Evolutionary conservation across 2,329 filamentous ascomycete genomes (phyloP).

Genomic region (Huntiella savannae): DNA sequence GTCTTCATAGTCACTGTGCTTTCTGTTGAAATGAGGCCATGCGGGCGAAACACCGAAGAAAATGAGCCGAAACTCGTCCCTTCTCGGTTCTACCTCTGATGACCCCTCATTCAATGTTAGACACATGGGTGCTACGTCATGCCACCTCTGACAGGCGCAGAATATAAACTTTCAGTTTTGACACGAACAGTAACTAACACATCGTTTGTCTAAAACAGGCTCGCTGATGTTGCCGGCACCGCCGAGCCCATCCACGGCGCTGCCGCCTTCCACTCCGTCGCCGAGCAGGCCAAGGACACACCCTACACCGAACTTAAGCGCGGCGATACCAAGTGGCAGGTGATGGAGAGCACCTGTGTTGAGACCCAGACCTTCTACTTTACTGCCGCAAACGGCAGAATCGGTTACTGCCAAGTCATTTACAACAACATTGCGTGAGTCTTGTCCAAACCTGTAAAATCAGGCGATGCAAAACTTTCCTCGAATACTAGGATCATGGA

Average conservation of each 20-base stretch:
- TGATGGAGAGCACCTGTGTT: conserved; percentile 67
- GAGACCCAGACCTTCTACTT: conserved; percentile 95
- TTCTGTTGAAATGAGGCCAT: too few species aligned
- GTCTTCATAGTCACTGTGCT: too few species aligned
- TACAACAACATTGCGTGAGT: conserved; percentile 91
- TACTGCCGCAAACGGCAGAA: conserved; percentile 54
- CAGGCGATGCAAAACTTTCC: too few species aligned
- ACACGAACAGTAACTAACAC: conserved; percentile 2
- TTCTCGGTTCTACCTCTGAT: neutral
- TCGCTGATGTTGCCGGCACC: conserved; percentile 74
- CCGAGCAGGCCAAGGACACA: conserved; percentile 56
- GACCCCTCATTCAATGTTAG: too few species aligned
- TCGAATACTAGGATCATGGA: too few species aligned
- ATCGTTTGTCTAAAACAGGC: conserved; percentile 21
- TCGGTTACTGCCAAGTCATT: conserved; percentile 76
- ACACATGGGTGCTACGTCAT: too few species aligned
- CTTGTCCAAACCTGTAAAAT: too few species aligned
- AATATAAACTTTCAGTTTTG: neutral
- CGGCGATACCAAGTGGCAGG: conserved; percentile 66
- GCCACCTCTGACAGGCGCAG: neutral
- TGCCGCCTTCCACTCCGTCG: conserved; percentile 68
- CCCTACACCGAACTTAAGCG: conserved; percentile 65
- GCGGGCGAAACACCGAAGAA: too few species aligned
- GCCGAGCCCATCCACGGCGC: conserved; percentile 93
- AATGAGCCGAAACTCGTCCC: conserved; percentile 1